phyloP scores from a whole-genome alignment of 805 yeast genomes.

The Suhomyces emberorum region DNA sequence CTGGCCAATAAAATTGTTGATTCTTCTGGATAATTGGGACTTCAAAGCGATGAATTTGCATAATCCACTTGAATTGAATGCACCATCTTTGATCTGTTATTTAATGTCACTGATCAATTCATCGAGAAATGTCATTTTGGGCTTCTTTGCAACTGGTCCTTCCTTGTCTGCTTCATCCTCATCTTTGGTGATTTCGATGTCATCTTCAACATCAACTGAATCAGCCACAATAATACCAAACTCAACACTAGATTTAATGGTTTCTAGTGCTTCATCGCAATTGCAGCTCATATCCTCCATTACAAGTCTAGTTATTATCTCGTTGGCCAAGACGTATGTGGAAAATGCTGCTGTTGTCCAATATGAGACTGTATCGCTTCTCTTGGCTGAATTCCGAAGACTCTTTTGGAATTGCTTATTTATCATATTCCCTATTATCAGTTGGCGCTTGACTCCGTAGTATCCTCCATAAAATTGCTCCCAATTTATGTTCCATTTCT shows the following conservation, averaged over 20 bases:
- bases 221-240: conserved; percentile 43
- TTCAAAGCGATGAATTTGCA: no score
- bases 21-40: no score
- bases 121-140: conserved; percentile 1
- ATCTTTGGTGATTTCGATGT: conserved; percentile 14
- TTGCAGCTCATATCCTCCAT: conserved; percentile 41
- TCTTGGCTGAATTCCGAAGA: conserved; percentile 23
- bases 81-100: neutral
- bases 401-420: conserved; percentile 25
- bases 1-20: no score
- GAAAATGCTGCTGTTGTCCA: conserved; percentile 60
- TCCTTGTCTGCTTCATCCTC: neutral
- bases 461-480: conserved; percentile 53
- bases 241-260: conserved; percentile 46
- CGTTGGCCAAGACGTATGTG: conserved; percentile 61
- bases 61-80: neutral
- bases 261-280: conserved; percentile 44
- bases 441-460: conserved; percentile 58
- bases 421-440: conserved; percentile 45
- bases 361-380: conserved; percentile 49
- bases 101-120: conserved; percentile 1
- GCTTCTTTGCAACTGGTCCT: neutral
- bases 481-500: conserved; percentile 46
- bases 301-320: conserved; percentile 50
- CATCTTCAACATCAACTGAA: conserved; percentile 26